Evolutionary conservation across 495 filamentous ascomycete genomes (phyloP), one percentile per base, ranked within the genome.

Genomic region (Thermothielavioides terrestris): DNA sequence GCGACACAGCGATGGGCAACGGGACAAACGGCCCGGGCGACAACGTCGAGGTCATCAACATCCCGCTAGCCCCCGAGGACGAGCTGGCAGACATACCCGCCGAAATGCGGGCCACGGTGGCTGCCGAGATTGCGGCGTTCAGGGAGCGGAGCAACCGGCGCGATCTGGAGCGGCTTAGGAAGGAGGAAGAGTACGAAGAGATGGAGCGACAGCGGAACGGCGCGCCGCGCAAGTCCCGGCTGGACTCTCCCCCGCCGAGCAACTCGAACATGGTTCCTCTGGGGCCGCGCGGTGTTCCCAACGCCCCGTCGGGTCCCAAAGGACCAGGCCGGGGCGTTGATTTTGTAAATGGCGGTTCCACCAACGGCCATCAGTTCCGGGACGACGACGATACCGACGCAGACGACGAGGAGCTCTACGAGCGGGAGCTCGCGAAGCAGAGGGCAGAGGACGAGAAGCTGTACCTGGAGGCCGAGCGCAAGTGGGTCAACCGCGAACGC

Each of bases 91-190:
- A 99, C 59, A 95, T 99, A 47, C 92, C 92, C 2, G 83, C 86
- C 10, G 92, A 96, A 59, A 91, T 91, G 89, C 83, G 92, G n/a
- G 92, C 91, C 59, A 95, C 84, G 7, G 91, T 99, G 21, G 88
- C 92, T 7, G 84, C 84, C 52, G 94, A 99, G 57, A 99, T 99
- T 54, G 79, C 86, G 7, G 86, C 89, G 9, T 99, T 99, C 72
- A 77, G 92, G 57, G 89, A 97, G 48, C 75, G 91, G 32, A 95
- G 89, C 56, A 92, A 82, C 48, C 76, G 82, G 35, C 76, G 90
- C 11, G 92, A 99, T 65, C 72, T 94, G 63, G 92, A 96, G 66
- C 85, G 94, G 5, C 64, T 95, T 40, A 78, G 79, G 58, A 71
- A 82, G 11, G 92, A 97, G 65, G 94, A 98, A 64, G 90, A 95